These are phyloP conservation scores for Eimeria zaria DNA, from an alignment of 169 alveolate genomes.

Conservation along the genomic window DNA sequence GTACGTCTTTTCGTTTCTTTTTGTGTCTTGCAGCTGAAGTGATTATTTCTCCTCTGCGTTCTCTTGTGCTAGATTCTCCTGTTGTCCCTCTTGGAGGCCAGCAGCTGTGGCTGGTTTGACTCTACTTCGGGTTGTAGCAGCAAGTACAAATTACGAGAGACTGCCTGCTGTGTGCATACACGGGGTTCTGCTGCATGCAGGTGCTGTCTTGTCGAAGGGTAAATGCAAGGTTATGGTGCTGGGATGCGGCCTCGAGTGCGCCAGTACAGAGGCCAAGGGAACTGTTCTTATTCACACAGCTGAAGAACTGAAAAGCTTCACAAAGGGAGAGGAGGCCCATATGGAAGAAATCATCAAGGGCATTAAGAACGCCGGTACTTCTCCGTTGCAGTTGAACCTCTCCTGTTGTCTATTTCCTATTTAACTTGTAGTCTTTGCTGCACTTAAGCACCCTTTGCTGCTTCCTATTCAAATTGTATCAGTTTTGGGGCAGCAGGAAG, in stretches of 20 bases:
- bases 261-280: slow-evolving; percentile 99
- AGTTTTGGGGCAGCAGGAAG: background rate
- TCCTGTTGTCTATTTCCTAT: background rate
- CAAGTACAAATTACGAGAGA: background rate
- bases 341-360: slow-evolving; percentile 84
- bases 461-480: background rate
- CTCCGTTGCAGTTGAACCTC: background rate
- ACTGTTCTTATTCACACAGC: slow-evolving; percentile 99
- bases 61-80: background rate
- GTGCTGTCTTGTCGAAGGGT: slow-evolving; percentile 95
- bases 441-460: no score
- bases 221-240: slow-evolving; percentile 98
- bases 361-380: slow-evolving; percentile 84
- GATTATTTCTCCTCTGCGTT: background rate
- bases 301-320: slow-evolving; percentile 94
- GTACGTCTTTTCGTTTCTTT: background rate
- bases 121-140: background rate
- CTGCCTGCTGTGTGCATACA: background rate
- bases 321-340: slow-evolving; percentile 88
- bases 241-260: slow-evolving; percentile 98
- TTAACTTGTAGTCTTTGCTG: background rate
- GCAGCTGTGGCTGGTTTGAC: background rate
- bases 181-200: slow-evolving; percentile 86
- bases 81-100: background rate
- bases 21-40: no score